These are phyloP conservation scores for Alternaria ventricosa DNA, from an alignment of 2,329 filamentous ascomycete species.

Conservation along the genomic window DNA sequence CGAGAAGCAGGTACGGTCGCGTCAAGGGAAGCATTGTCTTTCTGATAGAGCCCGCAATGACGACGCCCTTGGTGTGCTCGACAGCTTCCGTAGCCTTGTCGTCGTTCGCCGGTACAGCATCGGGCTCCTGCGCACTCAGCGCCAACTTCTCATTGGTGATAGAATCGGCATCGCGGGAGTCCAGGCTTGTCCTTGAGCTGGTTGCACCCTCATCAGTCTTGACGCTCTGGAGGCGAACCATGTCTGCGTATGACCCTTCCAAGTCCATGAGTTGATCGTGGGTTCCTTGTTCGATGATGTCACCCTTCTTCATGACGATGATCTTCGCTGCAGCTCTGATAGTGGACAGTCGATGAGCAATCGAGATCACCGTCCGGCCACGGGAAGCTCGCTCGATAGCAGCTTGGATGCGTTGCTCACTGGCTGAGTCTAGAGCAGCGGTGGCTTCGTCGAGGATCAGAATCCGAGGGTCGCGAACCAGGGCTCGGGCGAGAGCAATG, in stretches of 20 bases:
- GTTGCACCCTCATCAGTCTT: conserved; percentile 49
- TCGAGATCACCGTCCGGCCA: conserved; percentile 47
- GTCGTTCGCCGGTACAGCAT: background rate
- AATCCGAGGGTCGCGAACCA: conserved; percentile 64
- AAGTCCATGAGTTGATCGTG: conserved; percentile 42
- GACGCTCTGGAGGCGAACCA: conserved; percentile 57
- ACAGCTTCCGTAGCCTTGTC: conserved; percentile 6
- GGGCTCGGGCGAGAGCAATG: conserved; percentile 62
- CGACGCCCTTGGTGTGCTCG: conserved; percentile 19
- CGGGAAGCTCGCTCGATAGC: conserved; percentile 44
- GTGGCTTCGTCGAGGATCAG: conserved; percentile 69
- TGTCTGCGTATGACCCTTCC: conserved; percentile 56
- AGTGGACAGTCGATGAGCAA: conserved; percentile 49
- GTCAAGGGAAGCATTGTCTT: conserved; percentile 48
- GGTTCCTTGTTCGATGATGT: conserved; percentile 47
- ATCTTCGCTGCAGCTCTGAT: conserved; percentile 47
- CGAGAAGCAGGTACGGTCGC: conserved; percentile 53
- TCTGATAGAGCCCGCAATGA: conserved; percentile 34
- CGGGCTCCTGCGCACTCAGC: conserved; percentile 14
- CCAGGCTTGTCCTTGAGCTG: conserved; percentile 28
- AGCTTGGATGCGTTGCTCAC: conserved; percentile 62
- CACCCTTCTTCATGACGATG: conserved; percentile 48
- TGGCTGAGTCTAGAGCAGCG: conserved; percentile 65
- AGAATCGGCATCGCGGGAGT: conserved; percentile 29
- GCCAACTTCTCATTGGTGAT: conserved; percentile 28